Base-by-base conservation (phyloP, 805 yeast genomes). In the Saturnispora sanitii region DNA sequence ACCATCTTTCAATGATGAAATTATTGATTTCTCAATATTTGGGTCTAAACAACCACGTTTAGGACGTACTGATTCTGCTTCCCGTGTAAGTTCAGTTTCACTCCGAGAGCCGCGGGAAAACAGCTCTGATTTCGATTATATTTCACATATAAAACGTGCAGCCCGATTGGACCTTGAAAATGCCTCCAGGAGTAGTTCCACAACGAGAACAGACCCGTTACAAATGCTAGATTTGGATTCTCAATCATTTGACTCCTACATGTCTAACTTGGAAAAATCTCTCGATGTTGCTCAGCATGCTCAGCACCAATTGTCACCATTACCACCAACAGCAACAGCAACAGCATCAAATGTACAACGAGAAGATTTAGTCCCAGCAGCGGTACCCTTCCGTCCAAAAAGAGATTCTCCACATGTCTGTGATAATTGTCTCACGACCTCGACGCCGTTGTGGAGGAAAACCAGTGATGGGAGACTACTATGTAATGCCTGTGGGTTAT, bases 401-500 rank as follows among this genome's bases (percentile, higher is more conserved):
- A 32, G 20, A 16, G 33, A 28, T 4, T 17, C 33, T n/a, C 18
- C 42, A 9, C 42, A 39, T n/a, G 29, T 47, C 6, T 88, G 96
- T 58, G 84, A 81, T 51, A 88, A 88, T 60, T 88, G 96, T 62
- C 73, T 79, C 52, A 88, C 96, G 1, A 79, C 87, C 31, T 86
- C 94, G 4, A 88, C 96, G 2, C 96, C 96, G 1, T 67, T 88
- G 15, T 88, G 96, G 96, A 73, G 96, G 55, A 72, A 95, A 48
- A 60, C 65, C 8, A 94, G 85, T 49, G 77, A 83, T 19, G 90
- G 88, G 22, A 75, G 78, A 51, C 83, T 87, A 28, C 70, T 88
- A 32, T 88, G 96, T 58, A 88, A 88, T 62, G 96, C 96, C 2
- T 86, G 96, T 66, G 96, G 96, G 0, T 66, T 86, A 42, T 86